Evolutionary conservation across 1,139 yeast species (phyloP).

Genomic region (Yamadazyma triangularis): DNA sequence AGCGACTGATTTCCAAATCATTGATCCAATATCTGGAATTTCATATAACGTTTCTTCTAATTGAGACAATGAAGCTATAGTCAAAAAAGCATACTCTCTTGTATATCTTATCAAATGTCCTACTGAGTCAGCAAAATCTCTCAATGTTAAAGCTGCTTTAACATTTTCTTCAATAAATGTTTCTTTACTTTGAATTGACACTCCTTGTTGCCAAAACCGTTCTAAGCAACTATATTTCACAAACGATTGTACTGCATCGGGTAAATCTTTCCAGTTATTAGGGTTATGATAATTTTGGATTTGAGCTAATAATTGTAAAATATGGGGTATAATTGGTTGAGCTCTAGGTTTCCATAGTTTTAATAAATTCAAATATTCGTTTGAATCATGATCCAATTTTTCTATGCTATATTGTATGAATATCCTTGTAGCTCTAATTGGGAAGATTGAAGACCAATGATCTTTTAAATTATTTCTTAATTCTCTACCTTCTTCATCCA

Average conservation of each 20-base stretch:
- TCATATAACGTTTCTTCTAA: constrained; percentile 86
- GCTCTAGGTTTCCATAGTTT: constrained; percentile 90
- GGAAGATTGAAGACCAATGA: constrained; percentile 92
- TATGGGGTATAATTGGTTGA: constrained; percentile 87
- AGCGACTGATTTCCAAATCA: constrained; percentile 82
- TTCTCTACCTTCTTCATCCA: constrained; percentile 86
- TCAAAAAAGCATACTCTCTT: constrained; percentile 88
- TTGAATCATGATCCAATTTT: constrained; percentile 72
- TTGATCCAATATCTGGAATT: constrained; percentile 72
- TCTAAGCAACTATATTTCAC: constrained; percentile 86
- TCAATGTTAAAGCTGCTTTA: constrained; percentile 84
- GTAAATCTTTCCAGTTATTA: constrained; percentile 81
- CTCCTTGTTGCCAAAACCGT: constrained; percentile 98
- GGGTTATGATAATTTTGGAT: constrained; percentile 95
- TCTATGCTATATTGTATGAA: constrained; percentile 95
- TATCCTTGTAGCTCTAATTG: constrained; percentile 91
- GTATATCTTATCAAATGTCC: constrained; percentile 95
- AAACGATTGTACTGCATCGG: constrained; percentile 85
- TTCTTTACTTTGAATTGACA: constrained; percentile 89
- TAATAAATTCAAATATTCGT: constrained; percentile 68
- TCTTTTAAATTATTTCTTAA: constrained; percentile 76
- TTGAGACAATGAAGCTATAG: constrained; percentile 86
- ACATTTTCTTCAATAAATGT: constrained; percentile 93
- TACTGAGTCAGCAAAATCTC: constrained; percentile 98
- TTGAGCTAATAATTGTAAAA: constrained; percentile 79